A percentile compares a stretch with the other conserved stretches of the same genome.
Evolutionary conservation across 495 filamentous ascomycete genomes (phyloP).

Genomic region (Patellaria atrata): DNA sequence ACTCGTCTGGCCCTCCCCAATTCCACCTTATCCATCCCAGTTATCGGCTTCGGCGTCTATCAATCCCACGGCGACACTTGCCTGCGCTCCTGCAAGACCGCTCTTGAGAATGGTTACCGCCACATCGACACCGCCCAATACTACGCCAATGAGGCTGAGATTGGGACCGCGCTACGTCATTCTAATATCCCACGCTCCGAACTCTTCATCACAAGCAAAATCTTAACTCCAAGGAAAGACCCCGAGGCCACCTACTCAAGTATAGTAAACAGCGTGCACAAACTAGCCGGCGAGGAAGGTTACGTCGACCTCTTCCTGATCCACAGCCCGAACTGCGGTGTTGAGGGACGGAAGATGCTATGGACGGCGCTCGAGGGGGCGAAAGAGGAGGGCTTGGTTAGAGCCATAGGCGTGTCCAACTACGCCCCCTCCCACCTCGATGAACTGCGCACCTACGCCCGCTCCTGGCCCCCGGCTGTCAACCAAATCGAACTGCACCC

Average conservation of each 20-base stretch:
- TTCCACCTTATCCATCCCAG: conserved; percentile 41
- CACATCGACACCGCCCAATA: conserved; percentile 63
- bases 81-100: conserved; percentile 41
- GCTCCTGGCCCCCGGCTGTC: conserved; percentile 49
- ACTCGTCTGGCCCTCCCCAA: conserved; percentile 42
- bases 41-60: conserved; percentile 65
- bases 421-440: conserved; percentile 48
- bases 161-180: conserved; percentile 45
- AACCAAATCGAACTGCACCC: conserved; percentile 64
- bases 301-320: conserved; percentile 62
- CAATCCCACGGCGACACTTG: conserved; percentile 37
- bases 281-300: conserved; percentile 42
- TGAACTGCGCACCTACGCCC: conserved; percentile 46
- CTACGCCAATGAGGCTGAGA: conserved; percentile 53
- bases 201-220: conserved; percentile 56
- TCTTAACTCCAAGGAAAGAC: conserved; percentile 40
- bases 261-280: conserved; percentile 44
- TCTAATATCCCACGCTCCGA: conserved; percentile 40
- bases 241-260: conserved; percentile 43
- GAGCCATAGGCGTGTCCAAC: conserved; percentile 57
- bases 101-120: conserved; percentile 50
- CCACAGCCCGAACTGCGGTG: conserved; percentile 43
- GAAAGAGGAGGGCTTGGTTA: conserved; percentile 40
- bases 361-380: conserved; percentile 54
- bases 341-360: conserved; percentile 39